Base-by-base conservation (phyloP, 202 grass and related monocot species). In the Panicum hallii region DNA sequence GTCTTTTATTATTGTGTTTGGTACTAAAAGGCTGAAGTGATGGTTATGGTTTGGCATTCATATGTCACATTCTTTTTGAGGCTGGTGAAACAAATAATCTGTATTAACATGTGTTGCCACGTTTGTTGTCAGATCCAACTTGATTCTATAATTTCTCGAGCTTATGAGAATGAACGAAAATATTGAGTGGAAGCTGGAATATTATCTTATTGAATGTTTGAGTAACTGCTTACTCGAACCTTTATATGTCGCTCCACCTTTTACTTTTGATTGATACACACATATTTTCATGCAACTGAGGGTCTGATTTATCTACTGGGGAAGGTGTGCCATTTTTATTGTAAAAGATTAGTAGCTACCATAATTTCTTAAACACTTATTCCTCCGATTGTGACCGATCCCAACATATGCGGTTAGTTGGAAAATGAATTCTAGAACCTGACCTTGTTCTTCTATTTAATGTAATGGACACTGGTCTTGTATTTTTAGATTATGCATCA, bases 281-380 rank as follows among this genome's bases (percentile, higher is more conserved):
- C 22, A 53, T 85, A 54, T 67, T 81, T 85, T 30, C 28, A 45
- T 63, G 63, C 71, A 63, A 70, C 52, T 63, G 79, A 41, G 57
- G 44, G 45, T 77, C 15, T 32, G 34, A 38, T 70, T 34, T 19
- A 22, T 40, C 1, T 10, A 19, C 40, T 49, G 81, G 20, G 54
- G 43, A 84, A 60, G 28, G 43, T 74, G 49, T 76, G 22, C 16
- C 63, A 48, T 52, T 49, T 58, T 77, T 71, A 34, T 54, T 69
- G 63, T 23, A 52, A 32, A 16, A 80, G 28, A 34, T 72, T 50
- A 68, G 67, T 60, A 16, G 8, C n/a, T 84, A 44, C 62, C 11
- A 15, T 20, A 44, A 49, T 62, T 74, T 68, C 74, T 74, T 68
- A 61, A 53, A 44, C 47, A 63, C 48, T 40, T 15, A 40, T 38